Conservation (phyloP, 306 rosid species). For the Notholithocarpus densiflorus region DNA sequence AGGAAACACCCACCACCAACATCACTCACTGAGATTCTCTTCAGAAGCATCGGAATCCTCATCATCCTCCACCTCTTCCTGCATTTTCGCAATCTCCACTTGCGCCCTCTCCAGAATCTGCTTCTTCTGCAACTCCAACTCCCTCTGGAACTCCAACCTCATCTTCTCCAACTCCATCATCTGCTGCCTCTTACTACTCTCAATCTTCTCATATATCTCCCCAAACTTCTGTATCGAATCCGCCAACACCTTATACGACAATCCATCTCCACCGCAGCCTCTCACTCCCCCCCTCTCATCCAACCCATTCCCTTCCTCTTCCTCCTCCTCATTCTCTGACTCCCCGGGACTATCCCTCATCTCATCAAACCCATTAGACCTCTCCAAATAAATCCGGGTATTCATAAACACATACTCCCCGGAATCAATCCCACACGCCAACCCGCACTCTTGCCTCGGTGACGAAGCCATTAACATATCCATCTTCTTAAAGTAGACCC, state of each 20-base stretch:
- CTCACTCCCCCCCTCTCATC: constrained; percentile 13
- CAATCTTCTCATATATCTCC: constrained; percentile 76
- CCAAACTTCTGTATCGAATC: constrained; percentile 76
- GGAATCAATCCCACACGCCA: constrained; percentile 81
- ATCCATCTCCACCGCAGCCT: constrained; percentile 21
- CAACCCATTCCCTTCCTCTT: constrained; percentile 43
- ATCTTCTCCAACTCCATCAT: constrained; percentile 85
- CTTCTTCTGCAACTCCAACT: constrained; percentile 77
- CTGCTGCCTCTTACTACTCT: constrained; percentile 78
- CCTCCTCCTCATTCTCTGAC: constrained; percentile 49
- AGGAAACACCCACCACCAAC: constrained; percentile 22
- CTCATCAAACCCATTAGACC: constrained; percentile 80
- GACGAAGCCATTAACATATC: constrained; percentile 74
- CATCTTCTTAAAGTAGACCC: constrained; percentile 76
- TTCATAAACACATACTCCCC: constrained; percentile 87
- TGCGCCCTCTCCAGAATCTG: constrained; percentile 78
- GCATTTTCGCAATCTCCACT: constrained; percentile 60
- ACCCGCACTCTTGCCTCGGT: constrained; percentile 55
- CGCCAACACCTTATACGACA: constrained; percentile 53
- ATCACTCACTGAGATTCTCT: constrained; percentile 47
- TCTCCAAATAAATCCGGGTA: constrained; percentile 65
- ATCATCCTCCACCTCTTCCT: constrained; percentile 41
- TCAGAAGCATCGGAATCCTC: constrained; percentile 39
- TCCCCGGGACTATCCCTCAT: constrained; percentile 92
- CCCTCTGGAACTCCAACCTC: constrained; percentile 64